Base-by-base conservation (phyloP, 345 rosid genomes). In the Draba incana region DNA sequence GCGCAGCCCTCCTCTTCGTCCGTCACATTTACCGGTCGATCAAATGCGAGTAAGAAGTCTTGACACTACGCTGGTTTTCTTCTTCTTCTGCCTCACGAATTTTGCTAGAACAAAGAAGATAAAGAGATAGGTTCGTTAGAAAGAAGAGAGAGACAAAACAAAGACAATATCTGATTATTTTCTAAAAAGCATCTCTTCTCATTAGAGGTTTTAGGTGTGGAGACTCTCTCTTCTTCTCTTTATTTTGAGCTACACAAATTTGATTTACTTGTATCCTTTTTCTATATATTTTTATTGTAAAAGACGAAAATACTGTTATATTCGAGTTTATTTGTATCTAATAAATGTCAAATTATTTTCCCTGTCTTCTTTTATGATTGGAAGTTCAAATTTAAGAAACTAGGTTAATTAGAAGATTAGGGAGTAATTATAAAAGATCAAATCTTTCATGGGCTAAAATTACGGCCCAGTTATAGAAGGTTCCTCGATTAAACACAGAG, bases 21-120 rank as follows among this genome's bases (percentile, higher is more conserved):
- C 89, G 96, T 44, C 93, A 87, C 77, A 89, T 89, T 42, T 89
- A 89, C 79, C 63, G 81, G 70, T 89, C 93, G 1, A 89, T 87
- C 50, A 89, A 87, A 76, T 89, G 96, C 72, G 96, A 89, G 84
- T 89, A 82, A 75, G 7, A 41, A 31, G 27, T 45, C n/a, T 14
- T 8, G 48, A 39, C 53, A 54, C 43, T 16, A 55, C 13, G 66
- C 28, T 71, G 47, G 39, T 52, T 43, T 48, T 52, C 56, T 30
- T 44, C 71, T 51, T 14, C 58, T 55, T 49, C 74, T 49, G 31
- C 71, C 61, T 64, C 45, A 46, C 49, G 64, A 68, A 38, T 68
- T 68, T 68, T 57, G 65, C 45, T 45, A 53, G 62, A 54, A 53
- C 62, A 53, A 66, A 42, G 52, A 66, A 67, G 72, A 68, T 56